phyloP scores from a whole-genome alignment of 2,329 filamentous ascomycete genomes.

The Nectriaceae sp. region DNA sequence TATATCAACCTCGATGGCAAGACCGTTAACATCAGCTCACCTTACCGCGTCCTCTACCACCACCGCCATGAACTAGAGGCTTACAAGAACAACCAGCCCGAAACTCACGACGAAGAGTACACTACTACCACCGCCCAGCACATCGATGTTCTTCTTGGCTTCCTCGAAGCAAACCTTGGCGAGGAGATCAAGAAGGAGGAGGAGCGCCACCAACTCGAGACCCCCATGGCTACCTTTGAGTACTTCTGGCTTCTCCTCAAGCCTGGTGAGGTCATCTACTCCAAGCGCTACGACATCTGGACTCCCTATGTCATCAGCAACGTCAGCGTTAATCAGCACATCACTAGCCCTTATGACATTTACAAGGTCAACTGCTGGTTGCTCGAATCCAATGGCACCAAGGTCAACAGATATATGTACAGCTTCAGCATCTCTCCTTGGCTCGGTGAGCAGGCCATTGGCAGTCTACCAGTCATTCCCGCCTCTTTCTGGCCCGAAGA shows the following conservation, averaged over 20 bases:
- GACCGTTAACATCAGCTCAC: conserved; percentile 42
- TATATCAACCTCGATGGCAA: conserved; percentile 39
- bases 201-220: conserved; percentile 37
- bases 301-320: conserved; percentile 43
- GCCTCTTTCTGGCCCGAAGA: conserved; percentile 44
- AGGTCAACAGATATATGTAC: conserved; percentile 41
- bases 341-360: conserved; percentile 9
- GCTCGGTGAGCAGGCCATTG: conserved; percentile 46
- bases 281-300: conserved; percentile 42
- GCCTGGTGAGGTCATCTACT: conserved; percentile 47
- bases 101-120: conserved; percentile 43
- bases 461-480: conserved; percentile 43
- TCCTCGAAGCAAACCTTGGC: conserved; percentile 42
- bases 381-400: conserved; percentile 36
- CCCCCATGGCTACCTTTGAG: conserved; percentile 46
- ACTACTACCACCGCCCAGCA: conserved; percentile 42
- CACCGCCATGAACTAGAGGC: conserved; percentile 43
- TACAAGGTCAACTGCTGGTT: conserved; percentile 45
- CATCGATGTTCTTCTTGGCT: conserved; percentile 47
- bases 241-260: conserved; percentile 49
- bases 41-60: conserved; percentile 51
- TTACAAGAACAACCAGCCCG: conserved; percentile 45
- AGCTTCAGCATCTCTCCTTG: conserved; percentile 39
- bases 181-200: conserved; percentile 42
- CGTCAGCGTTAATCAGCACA: conserved; percentile 22